Base-by-base conservation (phyloP, 345 rosid species). In the Populus euphratica region DNA sequence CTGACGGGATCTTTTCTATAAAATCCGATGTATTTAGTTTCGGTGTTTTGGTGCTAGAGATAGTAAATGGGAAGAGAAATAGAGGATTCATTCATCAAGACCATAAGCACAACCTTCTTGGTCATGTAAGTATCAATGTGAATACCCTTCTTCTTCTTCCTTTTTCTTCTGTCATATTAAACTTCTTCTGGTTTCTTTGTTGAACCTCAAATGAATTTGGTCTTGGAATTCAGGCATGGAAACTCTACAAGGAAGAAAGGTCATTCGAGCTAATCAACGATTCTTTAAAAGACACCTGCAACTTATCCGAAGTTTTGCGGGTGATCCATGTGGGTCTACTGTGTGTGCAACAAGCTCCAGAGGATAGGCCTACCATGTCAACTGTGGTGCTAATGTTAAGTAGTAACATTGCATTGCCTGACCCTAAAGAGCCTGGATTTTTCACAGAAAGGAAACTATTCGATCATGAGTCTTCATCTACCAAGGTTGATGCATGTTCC, bases 1-100 rank as follows among this genome's bases (percentile, higher is more conserved):
- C 76, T 9, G 87, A 81, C 35, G 87, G 87, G 25, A 52, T 68
- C 8, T 84, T 78, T 67, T 84, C 84, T 5, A 25, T 73, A 49
- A 81, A 84, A 31, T 84, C 84, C 1, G 84, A 81, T 35, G 83
- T 81, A 5, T 84, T 81, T 35, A 84, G 82, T 69, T 81, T 78
- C 20, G 87, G 84, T 21, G 81, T 81, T 5, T 17, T 84, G 52
- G 50, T 84, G 36, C 54, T 84, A 14, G 84, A 84, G 84, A 81
- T 79, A 14, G 47, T 81, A 2, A 69, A 63, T 21, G 83, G 85
- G 65, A 78, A 49, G 77, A 74, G 47, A 65, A 38, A 82, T 68
- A 70, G 85, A 70, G 84, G 84, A 27, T 82, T 78, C 39, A 39
- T 5, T 64, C 81, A 82, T 56, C 43, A 50, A 25, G 81, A 78